These are phyloP conservation scores for Neonectria coccinea DNA, from an alignment of 2,329 filamentous ascomycete genomes.

Conservation along the genomic window DNA sequence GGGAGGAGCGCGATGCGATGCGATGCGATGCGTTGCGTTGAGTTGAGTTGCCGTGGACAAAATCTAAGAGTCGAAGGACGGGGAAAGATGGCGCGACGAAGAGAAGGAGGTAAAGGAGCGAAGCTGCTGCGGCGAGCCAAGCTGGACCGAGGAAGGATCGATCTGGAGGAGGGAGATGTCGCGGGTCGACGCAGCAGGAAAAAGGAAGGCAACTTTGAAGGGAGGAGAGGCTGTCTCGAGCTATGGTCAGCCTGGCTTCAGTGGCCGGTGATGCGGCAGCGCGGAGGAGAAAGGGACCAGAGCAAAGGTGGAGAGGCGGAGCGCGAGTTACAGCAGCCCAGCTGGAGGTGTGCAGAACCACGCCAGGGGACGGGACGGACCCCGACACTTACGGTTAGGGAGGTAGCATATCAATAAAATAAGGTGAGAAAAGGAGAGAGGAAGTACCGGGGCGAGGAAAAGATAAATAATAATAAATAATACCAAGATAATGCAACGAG, in stretches of 20 bases:
- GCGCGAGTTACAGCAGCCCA: constrained; percentile 29
- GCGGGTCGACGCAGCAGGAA: constrained; percentile 28
- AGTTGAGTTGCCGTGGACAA: constrained; percentile 14
- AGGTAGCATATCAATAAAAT: constrained; percentile 32
- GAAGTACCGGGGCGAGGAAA: not conserved
- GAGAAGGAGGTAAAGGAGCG: constrained; percentile 19
- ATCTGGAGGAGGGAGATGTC: constrained; percentile 21
- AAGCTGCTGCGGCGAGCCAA: constrained; percentile 32
- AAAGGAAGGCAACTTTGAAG: constrained; percentile 30
- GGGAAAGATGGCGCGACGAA: constrained; percentile 25
- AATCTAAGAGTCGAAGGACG: constrained; percentile 30
- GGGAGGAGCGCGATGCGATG: constrained; percentile 5
- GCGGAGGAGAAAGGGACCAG: constrained; percentile 36
- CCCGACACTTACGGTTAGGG: constrained; percentile 33
- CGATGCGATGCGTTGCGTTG: not conserved
- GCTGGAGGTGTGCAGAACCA: not conserved
- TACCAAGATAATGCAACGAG: constrained; percentile 12
- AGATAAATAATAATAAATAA: constrained; percentile 14
- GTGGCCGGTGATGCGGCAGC: constrained; percentile 25
- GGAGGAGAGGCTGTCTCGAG: constrained; percentile 33
- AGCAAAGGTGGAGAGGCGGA: constrained; percentile 37
- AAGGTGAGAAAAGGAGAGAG: constrained; percentile 12
- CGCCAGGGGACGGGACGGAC: not conserved
- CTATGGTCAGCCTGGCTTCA: constrained; percentile 36
- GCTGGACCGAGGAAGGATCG: constrained; percentile 21